phyloP scores from a whole-genome alignment of 805 yeast species.

The Debaryomyces tyrocola region DNA sequence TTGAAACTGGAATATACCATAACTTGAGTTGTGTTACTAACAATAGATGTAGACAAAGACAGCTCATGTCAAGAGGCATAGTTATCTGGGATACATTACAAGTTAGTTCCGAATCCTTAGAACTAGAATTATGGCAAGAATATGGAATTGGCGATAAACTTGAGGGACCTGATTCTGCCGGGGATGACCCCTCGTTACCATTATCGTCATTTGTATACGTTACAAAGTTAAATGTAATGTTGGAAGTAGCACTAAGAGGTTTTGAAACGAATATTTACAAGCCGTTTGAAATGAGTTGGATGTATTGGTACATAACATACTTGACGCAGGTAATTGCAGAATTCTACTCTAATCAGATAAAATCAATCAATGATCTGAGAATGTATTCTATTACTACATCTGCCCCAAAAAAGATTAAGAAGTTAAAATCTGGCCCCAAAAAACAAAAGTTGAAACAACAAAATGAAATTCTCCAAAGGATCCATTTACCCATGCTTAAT shows the following conservation, averaged over 20 bases:
- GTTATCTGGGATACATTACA: slow-evolving; percentile 79
- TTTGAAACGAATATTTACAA: slow-evolving; percentile 74
- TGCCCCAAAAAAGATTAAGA: slow-evolving; percentile 43
- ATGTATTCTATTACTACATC: slow-evolving; percentile 31
- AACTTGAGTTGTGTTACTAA: slow-evolving; percentile 32
- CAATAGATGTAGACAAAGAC: slow-evolving; percentile 84
- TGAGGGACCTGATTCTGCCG: slow-evolving; percentile 25
- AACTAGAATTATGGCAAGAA: slow-evolving; percentile 39
- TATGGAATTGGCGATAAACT: slow-evolving; percentile 40
- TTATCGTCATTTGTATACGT: slow-evolving; percentile 68
- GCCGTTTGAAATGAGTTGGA: slow-evolving; percentile 63
- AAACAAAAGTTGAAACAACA: slow-evolving; percentile 34
- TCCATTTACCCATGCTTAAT: slow-evolving; percentile 36
- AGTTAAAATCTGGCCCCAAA: slow-evolving; percentile 51
- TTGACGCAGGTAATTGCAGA: slow-evolving; percentile 40
- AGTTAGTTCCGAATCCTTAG: slow-evolving; percentile 68
- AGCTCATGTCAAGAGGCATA: slow-evolving; percentile 55
- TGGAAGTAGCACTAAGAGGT: slow-evolving; percentile 69
- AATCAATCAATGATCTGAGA: slow-evolving; percentile 31
- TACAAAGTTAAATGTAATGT: slow-evolving; percentile 69
- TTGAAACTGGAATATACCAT: slow-evolving; percentile 43
- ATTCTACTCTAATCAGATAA: slow-evolving; percentile 45
- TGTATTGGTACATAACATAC: slow-evolving; percentile 67
- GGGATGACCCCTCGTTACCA: slow-evolving; percentile 55
- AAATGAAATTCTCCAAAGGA: slow-evolving; percentile 31